Percentiles rank a stretch among this genome's conserved stretches.
Evolutionary conservation across 2,329 filamentous ascomycete genomes (phyloP).

Genomic region (Hypoxylon rubiginosum): DNA sequence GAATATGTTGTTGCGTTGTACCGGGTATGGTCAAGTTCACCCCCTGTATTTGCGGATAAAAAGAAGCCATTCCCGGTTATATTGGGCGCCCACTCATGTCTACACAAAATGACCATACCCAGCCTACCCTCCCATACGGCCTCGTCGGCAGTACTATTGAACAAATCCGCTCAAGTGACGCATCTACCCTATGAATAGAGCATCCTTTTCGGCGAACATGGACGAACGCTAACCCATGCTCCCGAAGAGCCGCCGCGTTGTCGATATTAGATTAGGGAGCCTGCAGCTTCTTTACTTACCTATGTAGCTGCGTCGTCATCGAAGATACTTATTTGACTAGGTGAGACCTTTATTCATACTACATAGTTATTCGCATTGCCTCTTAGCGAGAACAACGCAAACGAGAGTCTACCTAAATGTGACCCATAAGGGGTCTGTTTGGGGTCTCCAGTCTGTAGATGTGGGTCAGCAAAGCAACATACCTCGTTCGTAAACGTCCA

Average conservation of each 20-base stretch:
- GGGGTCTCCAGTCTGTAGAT: constrained; percentile 47
- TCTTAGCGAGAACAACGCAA: constrained; percentile 45
- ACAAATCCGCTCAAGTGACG: constrained; percentile 27
- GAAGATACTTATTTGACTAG: constrained; percentile 14
- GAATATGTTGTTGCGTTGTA: constrained; percentile 42
- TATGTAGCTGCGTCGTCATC: background rate
- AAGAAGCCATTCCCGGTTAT: constrained; percentile 41
- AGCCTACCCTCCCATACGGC: constrained; percentile 8
- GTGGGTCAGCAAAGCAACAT: constrained; percentile 47
- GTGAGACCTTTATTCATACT: constrained; percentile 43
- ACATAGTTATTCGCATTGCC: constrained; percentile 41
- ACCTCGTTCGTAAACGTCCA: constrained; percentile 35
- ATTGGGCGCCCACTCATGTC: constrained; percentile 35
- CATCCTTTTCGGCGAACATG: background rate
- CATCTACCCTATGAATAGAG: constrained; percentile 34
- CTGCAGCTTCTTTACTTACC: background rate
- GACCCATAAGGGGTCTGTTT: constrained; percentile 33
- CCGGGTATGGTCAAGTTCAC: constrained; percentile 29
- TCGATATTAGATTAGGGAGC: background rate
- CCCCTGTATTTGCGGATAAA: constrained; percentile 36
- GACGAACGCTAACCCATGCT: background rate
- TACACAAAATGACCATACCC: background rate
- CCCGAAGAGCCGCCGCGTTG: background rate
- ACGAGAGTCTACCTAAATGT: constrained; percentile 45
- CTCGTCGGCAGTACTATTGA: constrained; percentile 29